Evolutionary conservation across 257 asterid genomes (phyloP), one percentile per base, ranked within the genome.

Genomic region (Penstemon davidsonii): DNA sequence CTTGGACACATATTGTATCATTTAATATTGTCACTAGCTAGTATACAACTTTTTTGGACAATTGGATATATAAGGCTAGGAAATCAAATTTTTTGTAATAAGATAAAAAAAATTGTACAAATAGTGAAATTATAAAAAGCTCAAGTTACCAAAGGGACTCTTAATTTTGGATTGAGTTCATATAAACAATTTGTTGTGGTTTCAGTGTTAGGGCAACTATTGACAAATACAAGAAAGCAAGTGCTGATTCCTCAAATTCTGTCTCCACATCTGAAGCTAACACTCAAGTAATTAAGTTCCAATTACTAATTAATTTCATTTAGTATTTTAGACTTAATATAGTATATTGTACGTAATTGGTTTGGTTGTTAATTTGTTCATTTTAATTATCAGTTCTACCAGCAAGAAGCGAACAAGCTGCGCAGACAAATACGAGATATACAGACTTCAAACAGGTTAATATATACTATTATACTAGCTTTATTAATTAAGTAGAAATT

Each of bases 151-250:
- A n/a, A n/a, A n/a, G n/a, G n/a, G n/a, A n/a, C n/a, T n/a, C n/a
- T n/a, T n/a, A n/a, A n/a, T n/a, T n/a, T n/a, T n/a, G n/a, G n/a
- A n/a, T n/a, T n/a, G n/a, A n/a, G n/a, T n/a, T n/a, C n/a, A n/a
- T n/a, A n/a, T n/a, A n/a, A n/a, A n/a, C n/a, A n/a, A n/a, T 25
- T 25, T 25, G 33, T 9, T 56, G 42, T 44, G 63, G 45, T 55
- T 87, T 77, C 85, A 90, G 97, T 79, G 97, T 90, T 62, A 79
- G 88, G 87, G 94, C 80, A 40, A 90, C 96, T 19, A 90, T 90
- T 77, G 97, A 90, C 8, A 85, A 88, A 85, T 90, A 88, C 84
- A 90, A 88, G 90, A 90, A 88, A 81, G 86, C 90, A 39, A 70
- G 79, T 73, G 69, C 87, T 60, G 92, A 88, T 81, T 83, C 94